Conservation (phyloP, 257 asterid genomes). For the Solanum medicagineum region DNA sequence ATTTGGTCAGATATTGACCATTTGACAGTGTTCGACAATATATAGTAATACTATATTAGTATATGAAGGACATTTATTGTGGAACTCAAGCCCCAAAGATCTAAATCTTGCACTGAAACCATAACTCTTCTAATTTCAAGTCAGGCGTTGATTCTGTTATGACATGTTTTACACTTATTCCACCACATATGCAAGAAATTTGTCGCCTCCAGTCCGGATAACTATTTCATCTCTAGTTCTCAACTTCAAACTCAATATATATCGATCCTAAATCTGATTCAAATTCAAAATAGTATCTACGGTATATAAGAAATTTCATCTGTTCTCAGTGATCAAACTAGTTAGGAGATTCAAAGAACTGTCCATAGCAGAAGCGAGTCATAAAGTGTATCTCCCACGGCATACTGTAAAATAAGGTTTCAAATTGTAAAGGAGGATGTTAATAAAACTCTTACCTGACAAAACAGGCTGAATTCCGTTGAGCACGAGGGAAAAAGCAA, state of each 20-base stretch:
- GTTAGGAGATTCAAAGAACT: not conserved
- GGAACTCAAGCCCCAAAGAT: not conserved
- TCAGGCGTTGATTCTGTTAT: not conserved
- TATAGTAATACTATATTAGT: not conserved
- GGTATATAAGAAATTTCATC: not conserved
- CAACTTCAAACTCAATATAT: not conserved
- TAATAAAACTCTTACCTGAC: constrained; percentile 4
- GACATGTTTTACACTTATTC: not conserved
- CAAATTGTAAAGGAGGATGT: not conserved
- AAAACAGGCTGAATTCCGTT: constrained; percentile 22
- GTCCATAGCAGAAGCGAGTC: not conserved
- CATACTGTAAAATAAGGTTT: not conserved
- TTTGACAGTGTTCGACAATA: not conserved
- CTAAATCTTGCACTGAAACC: not conserved
- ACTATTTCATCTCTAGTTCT: not conserved
- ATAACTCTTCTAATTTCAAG: not conserved
- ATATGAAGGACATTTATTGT: not conserved
- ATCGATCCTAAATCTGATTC: not conserved
- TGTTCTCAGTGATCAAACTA: not conserved
- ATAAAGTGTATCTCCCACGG: not conserved
- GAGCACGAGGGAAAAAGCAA: constrained; percentile 9
- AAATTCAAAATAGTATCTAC: not conserved
- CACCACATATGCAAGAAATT: not conserved
- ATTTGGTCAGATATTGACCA: not conserved
- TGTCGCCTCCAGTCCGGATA: not conserved